Evolutionary conservation across 2,329 filamentous ascomycete genomes (phyloP).

Genomic region (Colletotrichum noveboracense): DNA sequence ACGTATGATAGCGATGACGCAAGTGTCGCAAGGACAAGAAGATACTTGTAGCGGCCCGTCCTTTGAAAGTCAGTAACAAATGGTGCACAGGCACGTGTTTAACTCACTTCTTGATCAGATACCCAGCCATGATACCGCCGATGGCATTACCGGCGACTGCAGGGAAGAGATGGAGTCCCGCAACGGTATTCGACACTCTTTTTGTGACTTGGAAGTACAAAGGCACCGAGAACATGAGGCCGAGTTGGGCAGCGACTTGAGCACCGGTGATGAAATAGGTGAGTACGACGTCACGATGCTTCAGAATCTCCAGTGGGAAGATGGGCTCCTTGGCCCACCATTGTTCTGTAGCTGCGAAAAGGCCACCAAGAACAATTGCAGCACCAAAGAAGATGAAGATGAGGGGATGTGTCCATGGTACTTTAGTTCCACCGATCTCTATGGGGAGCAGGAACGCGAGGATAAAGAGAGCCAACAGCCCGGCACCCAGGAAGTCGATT

Average conservation of each 20-base stretch:
- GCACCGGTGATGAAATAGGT: conserved; percentile 57
- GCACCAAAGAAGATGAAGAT: conserved; percentile 44
- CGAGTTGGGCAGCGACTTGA: conserved; percentile 60
- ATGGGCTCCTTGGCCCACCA: conserved; percentile 58
- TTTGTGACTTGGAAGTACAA: conserved; percentile 73
- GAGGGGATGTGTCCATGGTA: conserved; percentile 57
- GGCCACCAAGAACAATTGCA: not conserved
- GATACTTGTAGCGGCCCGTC: conserved; percentile 64
- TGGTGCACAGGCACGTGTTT: not conserved
- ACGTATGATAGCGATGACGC: conserved; percentile 55
- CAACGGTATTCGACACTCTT: conserved; percentile 60
- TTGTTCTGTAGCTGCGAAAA: conserved; percentile 9
- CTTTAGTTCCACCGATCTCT: conserved; percentile 60
- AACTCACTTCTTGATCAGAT: conserved; percentile 53
- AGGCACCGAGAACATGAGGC: conserved; percentile 65
- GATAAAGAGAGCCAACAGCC: conserved; percentile 62
- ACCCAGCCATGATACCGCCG: conserved; percentile 65
- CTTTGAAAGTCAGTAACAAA: conserved; percentile 28
- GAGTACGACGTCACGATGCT: conserved; percentile 55
- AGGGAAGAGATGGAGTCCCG: conserved; percentile 67
- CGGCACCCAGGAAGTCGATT: conserved; percentile 63
- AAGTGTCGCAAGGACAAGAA: conserved; percentile 56
- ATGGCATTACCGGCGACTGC: conserved; percentile 71
- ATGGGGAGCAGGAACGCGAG: conserved; percentile 61
- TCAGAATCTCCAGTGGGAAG: conserved; percentile 61